phyloP scores from a whole-genome alignment of 73 alveolate genomes.

The Symbiodinium pilosum region DNA sequence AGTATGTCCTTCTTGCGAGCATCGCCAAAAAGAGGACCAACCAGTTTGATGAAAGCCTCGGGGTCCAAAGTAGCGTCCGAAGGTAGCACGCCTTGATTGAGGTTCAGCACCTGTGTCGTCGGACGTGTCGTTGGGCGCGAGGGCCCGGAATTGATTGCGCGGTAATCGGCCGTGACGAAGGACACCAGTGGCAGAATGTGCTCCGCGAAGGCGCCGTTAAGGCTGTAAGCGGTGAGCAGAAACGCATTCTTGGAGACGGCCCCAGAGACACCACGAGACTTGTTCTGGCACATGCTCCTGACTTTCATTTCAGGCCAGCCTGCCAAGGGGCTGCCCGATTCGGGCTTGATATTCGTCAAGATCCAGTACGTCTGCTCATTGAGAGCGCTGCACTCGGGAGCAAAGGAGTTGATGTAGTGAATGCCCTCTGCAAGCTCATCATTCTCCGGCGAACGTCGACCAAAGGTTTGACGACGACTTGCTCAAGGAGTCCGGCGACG shows the following conservation, averaged over 20 bases:
- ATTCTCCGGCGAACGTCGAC: neutral
- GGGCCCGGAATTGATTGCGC: neutral
- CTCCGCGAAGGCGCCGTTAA: neutral
- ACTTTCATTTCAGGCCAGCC: conserved; percentile 52
- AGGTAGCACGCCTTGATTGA: neutral
- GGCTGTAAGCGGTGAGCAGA: conserved; percentile 24
- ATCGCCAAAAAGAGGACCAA: neutral
- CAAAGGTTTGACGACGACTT: neutral
- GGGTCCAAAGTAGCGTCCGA: neutral
- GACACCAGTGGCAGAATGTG: conserved; percentile 25
- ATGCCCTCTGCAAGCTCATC: conserved; percentile 16
- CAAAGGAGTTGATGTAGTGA: conserved; percentile 13
- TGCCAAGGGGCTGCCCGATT: conserved; percentile 31
- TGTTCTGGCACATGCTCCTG: conserved; percentile 27
- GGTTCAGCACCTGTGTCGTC: neutral
- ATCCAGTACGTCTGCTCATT: conserved; percentile 35
- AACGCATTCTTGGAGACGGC: neutral
- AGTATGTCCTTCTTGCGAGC: conserved; percentile 9
- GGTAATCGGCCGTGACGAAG: neutral
- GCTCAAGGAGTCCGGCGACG: neutral
- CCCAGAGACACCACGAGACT: neutral
- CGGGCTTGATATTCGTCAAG: conserved; percentile 34
- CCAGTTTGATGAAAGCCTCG: neutral
- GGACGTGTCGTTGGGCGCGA: neutral
- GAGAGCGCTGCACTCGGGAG: conserved; percentile 34